Base-by-base conservation (phyloP, 495 filamentous ascomycete species). In the Xylaria palmicola region DNA sequence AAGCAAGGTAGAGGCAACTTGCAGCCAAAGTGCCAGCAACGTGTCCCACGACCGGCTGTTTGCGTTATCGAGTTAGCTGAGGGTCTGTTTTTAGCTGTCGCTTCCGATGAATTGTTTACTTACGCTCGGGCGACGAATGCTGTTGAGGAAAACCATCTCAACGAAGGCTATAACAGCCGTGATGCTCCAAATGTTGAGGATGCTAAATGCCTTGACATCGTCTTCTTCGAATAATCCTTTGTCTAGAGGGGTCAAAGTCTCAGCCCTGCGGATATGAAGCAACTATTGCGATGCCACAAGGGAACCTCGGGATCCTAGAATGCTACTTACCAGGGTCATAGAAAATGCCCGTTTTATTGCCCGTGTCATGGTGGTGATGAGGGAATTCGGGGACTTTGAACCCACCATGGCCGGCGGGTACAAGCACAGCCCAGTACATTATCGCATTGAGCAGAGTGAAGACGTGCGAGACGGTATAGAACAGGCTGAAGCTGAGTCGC, bases 71-170 rank as follows among this genome's bases (percentile, higher is more conserved):
- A 9, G 57, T 54, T 22, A 65, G 59, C 66, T 32, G 69, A 40
- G 7, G n/a, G 39, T n/a, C n/a, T n/a, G n/a, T 29, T 3, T 0
- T 30, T 12, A 12, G 32, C 17, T 24, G 19, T 32, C 9, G 9
- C 3, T 15, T 36, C 48, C n/a, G 10, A 24, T 1, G 3, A 15
- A 8, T 2, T 34, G 9, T 27, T 32, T 6, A 60, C 57, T 60
- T 64, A 83, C 82, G 30, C 69, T 72, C 60, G 73, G 78, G 51
- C 77, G 76, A 37, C 70, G 78, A 62, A 83, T 79, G 66, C 77
- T 80, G 62, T 79, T 81, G 52, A 83, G 72, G 30, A 75, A 64
- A 20, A 75, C 30, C 0, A 83, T 71, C 65, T 84, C 83, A 37
- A 79, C 37, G 9, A 79, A 27, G 12, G 77, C 79, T 45, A 83